A percentile compares a stretch with the other conserved stretches of the same genome.
These are phyloP conservation scores for Phytophthora podocarpi DNA, from an alignment of 352 stramenopile genomes.

Conservation along the genomic window DNA sequence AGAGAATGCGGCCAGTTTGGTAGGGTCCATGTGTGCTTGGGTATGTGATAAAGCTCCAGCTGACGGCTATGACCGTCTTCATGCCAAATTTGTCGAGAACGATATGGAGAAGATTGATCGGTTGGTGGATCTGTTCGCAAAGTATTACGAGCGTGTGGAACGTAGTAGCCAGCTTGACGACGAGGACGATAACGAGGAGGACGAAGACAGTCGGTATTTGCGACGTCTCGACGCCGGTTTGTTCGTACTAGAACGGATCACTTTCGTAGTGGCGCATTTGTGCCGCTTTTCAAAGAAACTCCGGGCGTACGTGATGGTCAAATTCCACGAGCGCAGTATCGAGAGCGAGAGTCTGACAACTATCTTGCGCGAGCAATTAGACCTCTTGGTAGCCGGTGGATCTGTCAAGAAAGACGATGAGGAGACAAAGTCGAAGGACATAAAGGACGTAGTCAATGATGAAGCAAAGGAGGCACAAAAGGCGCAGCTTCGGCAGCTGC, in stretches of 20 bases:
- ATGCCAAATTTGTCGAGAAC: slow-evolving; percentile 85
- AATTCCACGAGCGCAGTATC: slow-evolving; percentile 76
- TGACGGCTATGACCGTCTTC: slow-evolving; percentile 67
- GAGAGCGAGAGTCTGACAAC: slow-evolving; percentile 46
- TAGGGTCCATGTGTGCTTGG: slow-evolving; percentile 70
- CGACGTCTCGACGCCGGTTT: slow-evolving; percentile 73
- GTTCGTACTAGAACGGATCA: slow-evolving; percentile 76
- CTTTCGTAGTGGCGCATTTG: slow-evolving; percentile 68
- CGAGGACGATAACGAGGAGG: slow-evolving; percentile 44
- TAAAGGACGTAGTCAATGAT: slow-evolving; percentile 23
- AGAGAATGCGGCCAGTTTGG: slow-evolving; percentile 67
- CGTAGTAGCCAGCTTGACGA: slow-evolving; percentile 32
- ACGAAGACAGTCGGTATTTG: slow-evolving; percentile 64
- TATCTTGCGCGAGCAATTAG: slow-evolving; percentile 66
- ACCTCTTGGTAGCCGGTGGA: slow-evolving; percentile 46
- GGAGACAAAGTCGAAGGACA: slow-evolving; percentile 1
- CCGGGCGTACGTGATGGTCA: slow-evolving; percentile 72
- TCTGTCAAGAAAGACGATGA: slow-evolving; percentile 1
- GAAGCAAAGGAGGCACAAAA: slow-evolving; percentile 44
- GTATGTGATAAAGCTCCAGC: slow-evolving; percentile 48
- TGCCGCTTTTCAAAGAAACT: slow-evolving; percentile 67
- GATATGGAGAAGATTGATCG: slow-evolving; percentile 86
- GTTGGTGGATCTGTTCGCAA: slow-evolving; percentile 75
- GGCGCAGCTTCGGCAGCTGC: slow-evolving; percentile 37
- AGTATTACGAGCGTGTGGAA: slow-evolving; percentile 68